phyloP scores from a whole-genome alignment of 1,284 basidiomycete genomes.

The Fomitiporia mediterranea region DNA sequence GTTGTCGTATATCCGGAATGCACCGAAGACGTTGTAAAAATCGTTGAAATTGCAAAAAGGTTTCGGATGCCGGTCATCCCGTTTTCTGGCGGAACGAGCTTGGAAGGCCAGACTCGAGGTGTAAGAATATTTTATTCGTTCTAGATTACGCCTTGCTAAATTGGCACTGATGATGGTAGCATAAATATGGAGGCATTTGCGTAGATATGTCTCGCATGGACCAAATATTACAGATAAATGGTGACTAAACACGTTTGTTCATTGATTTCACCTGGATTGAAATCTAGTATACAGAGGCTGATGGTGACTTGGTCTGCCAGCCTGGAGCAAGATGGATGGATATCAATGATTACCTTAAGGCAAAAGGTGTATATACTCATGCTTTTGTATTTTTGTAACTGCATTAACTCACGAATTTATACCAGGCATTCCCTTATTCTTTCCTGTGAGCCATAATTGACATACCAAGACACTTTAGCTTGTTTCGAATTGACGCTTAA shows the following conservation, averaged over 20 bases:
- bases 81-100: conserved; percentile 64
- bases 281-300: conserved; percentile 47
- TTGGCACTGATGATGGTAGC: conserved; percentile 24
- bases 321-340: conserved; percentile 86
- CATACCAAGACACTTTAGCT: conserved; percentile 1
- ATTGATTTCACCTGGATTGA: conserved; percentile 3
- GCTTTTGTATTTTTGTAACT: too few species aligned
- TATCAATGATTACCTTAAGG: conserved; percentile 70
- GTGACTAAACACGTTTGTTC: conserved; percentile 31
- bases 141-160: too few species aligned
- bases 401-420: not conserved
- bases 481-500: not conserved
- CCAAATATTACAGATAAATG: conserved; percentile 73
- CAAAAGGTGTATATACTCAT: conserved; percentile 42
- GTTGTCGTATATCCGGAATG: conserved; percentile 50
- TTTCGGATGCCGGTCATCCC: conserved; percentile 69
- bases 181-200: conserved; percentile 41
- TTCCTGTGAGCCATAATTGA: conserved; percentile 58
- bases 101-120: conserved; percentile 49
- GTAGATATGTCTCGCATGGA: conserved; percentile 87
- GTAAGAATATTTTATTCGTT: conserved; percentile 23
- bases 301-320: conserved; percentile 80
- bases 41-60: conserved; percentile 61
- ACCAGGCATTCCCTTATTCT: conserved; percentile 74
- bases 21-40: conserved; percentile 66